Evolutionary conservation across 495 filamentous ascomycete species (phyloP).

Genomic region (Penicillium arizonense): DNA sequence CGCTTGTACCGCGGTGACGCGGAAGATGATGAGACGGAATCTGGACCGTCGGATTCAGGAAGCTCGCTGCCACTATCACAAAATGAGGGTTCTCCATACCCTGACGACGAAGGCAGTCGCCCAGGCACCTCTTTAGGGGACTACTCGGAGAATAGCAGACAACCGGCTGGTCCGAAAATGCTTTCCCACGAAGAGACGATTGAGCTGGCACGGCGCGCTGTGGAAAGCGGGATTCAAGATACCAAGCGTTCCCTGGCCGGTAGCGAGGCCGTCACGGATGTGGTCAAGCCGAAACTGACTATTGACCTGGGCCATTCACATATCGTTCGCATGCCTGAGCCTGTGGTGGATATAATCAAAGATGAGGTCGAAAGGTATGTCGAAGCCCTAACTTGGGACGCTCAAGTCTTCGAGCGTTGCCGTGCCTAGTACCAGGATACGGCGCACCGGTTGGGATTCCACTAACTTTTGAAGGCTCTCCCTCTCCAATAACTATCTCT

Average conservation of each 20-base stretch:
- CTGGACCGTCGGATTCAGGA: slow-evolving; percentile 22
- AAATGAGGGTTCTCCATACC: slow-evolving; percentile 27
- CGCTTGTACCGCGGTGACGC: slow-evolving; percentile 31
- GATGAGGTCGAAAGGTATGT: slow-evolving; percentile 85
- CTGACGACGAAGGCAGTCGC: slow-evolving; percentile 33
- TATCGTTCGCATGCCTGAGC: slow-evolving; percentile 77
- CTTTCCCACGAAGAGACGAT: slow-evolving; percentile 47
- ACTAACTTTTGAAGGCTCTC: slow-evolving; percentile 61
- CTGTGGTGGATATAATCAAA: slow-evolving; percentile 90
- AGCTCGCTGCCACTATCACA: slow-evolving; percentile 21
- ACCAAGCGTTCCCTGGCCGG: slow-evolving; percentile 67
- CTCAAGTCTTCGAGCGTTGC: background rate
- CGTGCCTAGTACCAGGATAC: background rate
- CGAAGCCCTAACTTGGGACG: background rate
- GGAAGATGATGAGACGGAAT: slow-evolving; percentile 33
- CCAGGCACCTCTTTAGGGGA: slow-evolving; percentile 33
- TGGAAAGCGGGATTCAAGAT: slow-evolving; percentile 65
- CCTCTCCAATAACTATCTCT: slow-evolving; percentile 82
- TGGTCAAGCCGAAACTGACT: slow-evolving; percentile 75
- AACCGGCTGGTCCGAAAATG: slow-evolving; percentile 23
- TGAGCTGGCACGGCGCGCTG: slow-evolving; percentile 60
- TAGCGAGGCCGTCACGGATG: slow-evolving; percentile 64
- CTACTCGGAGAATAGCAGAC: slow-evolving; percentile 17
- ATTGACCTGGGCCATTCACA: slow-evolving; percentile 84
- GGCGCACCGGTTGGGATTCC: background rate